Percentiles rank a stretch among this genome's conserved stretches.
phyloP scores from a whole-genome alignment of 257 asterid species.

The Solanum clarkiae region DNA sequence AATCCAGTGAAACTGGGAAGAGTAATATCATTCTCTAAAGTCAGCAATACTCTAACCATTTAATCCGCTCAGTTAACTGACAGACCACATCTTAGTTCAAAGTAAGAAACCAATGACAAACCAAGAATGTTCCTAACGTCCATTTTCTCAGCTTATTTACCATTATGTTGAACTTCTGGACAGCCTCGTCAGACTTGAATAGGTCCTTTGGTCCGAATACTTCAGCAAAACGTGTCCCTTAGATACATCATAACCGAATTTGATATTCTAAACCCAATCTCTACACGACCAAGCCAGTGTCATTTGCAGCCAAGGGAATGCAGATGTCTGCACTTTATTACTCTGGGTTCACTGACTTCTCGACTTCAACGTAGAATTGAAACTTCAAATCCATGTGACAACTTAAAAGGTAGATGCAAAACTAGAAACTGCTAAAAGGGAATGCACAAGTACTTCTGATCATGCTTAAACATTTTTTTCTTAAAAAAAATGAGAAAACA shows the following conservation, averaged over 20 bases:
- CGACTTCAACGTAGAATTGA: not conserved
- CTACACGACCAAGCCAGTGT: not conserved
- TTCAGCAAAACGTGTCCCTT: not conserved
- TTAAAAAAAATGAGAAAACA: not conserved
- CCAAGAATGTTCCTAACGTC: not conserved
- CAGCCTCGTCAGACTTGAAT: not conserved
- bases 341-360: not conserved
- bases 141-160: not conserved
- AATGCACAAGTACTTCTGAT: not conserved
- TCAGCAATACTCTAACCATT: not conserved
- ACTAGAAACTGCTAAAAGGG: not conserved
- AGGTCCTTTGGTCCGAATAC: not conserved
- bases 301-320: not conserved
- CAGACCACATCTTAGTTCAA: not conserved
- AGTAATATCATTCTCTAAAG: not conserved
- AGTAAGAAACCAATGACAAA: not conserved
- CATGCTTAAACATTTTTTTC: not conserved
- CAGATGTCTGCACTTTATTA: not conserved
- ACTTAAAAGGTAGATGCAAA: not conserved
- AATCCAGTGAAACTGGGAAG: not conserved
- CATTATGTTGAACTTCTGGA: not conserved
- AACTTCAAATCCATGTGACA: not conserved
- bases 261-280: not conserved
- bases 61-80: not conserved
- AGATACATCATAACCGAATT: not conserved